Base-by-base conservation (phyloP, 164 flowering plant genomes). In the Akebia trifoliata region DNA sequence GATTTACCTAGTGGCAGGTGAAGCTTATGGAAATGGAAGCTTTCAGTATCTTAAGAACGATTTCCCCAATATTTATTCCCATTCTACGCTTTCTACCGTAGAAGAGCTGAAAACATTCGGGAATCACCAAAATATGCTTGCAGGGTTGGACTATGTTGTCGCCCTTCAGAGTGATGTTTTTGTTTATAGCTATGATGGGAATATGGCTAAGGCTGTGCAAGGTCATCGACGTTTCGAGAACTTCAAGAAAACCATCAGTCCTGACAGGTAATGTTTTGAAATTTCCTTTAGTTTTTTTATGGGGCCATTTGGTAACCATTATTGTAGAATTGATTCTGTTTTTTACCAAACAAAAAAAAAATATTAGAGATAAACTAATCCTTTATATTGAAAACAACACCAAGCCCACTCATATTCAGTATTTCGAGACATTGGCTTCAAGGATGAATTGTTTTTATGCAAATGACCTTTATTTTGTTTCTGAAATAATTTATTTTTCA, bases 181-280 rank as follows among this genome's bases (percentile, higher is more conserved):
- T 67, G 73, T 90, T 40, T 88, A 86, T 63, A 88, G 97, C 7
- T 94, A 85, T 61, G 99, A 94, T 67, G 99, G 99, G 5, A 94
- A 94, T 69, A 94, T 94, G 99, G 99, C 99, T 48, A 90, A 94
- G 76, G 99, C 97, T 38, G 96, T 94, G 50, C 87, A 88, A 81
- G 99, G 99, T 51, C 99, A 94, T 54, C 70, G 97, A 68, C 86
- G 99, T 6, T 94, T 90, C 59, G 97, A 94, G 75, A 64, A 74
- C 63, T 94, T 94, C 75, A 83, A 76, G 81, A 86, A 84, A 65
- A 94, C 95, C 22, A 84, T 90, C 52, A 86, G 60, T 71, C 99
- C 99, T 11, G 96, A 90, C 75, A 83, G 81, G 99, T 74, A 67
- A 28, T 38, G 9, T 6, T 34, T 31, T 34, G 1, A 18, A 25